These are phyloP conservation scores for Leucosporidium yakuticum DNA, from an alignment of 768 basidiomycete genomes.

Conservation along the genomic window DNA sequence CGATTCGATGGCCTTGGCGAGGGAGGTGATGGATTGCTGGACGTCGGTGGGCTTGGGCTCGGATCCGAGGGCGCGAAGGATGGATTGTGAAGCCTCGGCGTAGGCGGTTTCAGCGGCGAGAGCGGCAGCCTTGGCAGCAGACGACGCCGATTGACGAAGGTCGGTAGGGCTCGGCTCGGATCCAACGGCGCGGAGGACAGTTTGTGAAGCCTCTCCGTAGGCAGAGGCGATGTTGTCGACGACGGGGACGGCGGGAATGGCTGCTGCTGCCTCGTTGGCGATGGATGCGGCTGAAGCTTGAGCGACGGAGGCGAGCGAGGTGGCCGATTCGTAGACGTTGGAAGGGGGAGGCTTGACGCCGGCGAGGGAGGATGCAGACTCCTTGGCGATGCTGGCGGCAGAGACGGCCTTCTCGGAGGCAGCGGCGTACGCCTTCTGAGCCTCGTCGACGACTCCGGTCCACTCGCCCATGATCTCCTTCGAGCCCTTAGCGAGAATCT, in stretches of 20 bases:
- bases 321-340: slow-evolving; percentile 16
- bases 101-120: slow-evolving; percentile 6
- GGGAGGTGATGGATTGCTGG: slow-evolving; percentile 9
- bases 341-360: slow-evolving; percentile 24
- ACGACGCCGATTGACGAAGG: slow-evolving; percentile 10
- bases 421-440: slow-evolving; percentile 19
- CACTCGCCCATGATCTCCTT: slow-evolving; percentile 34
- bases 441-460: slow-evolving; percentile 25
- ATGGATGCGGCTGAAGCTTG: slow-evolving; percentile 22
- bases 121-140: background rate
- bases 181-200: slow-evolving; percentile 1
- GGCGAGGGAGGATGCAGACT: slow-evolving; percentile 15
- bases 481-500: slow-evolving; percentile 33
- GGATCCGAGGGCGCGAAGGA: slow-evolving; percentile 8
- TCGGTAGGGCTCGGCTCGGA: slow-evolving; percentile 14
- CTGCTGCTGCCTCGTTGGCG: slow-evolving; percentile 2
- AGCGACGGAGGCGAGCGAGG: slow-evolving; percentile 12
- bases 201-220: background rate
- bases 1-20: background rate
- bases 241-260: slow-evolving; percentile 20
- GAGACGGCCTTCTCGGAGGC: slow-evolving; percentile 19
- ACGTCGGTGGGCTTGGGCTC: slow-evolving; percentile 28
- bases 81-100: slow-evolving; percentile 17
- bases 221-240: background rate
- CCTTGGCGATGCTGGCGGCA: slow-evolving; percentile 14